A percentile compares a stretch with the other conserved stretches of the same genome.
Conservation (phyloP, 1,139 yeast species). For the Kodamaea suecica region DNA sequence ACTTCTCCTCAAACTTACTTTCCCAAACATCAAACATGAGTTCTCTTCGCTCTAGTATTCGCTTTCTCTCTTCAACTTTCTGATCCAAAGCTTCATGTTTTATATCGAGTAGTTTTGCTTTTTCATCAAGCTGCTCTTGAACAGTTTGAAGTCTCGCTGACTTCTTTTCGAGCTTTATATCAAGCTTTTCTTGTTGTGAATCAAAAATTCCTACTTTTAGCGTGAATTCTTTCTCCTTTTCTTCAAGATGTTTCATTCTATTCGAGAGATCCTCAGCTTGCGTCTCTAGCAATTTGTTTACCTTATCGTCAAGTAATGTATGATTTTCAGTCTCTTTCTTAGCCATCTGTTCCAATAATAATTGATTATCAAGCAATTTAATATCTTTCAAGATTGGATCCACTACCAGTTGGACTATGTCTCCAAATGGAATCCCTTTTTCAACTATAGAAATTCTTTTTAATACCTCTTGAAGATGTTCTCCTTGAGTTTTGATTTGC, state of each 20-base stretch:
- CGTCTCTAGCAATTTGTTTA: too few relatives aligned
- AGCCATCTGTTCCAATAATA: too few relatives aligned
- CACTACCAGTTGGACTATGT: too few relatives aligned
- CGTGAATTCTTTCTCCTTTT: background rate
- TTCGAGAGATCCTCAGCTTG: too few relatives aligned
- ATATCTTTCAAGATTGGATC: too few relatives aligned
- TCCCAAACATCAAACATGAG: background rate
- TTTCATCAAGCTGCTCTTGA: background rate
- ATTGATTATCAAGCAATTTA: too few relatives aligned
- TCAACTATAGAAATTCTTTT: too few relatives aligned
- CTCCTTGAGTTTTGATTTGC: too few relatives aligned
- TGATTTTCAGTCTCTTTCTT: too few relatives aligned
- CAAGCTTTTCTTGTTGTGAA: background rate
- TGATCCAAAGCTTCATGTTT: background rate
- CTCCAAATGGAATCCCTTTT: too few relatives aligned
- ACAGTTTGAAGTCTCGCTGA: background rate
- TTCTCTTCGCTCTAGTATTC: background rate
- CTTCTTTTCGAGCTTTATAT: conserved; percentile 3
- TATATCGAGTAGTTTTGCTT: background rate
- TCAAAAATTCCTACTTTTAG: background rate
- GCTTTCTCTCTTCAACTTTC: background rate
- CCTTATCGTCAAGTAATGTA: too few relatives aligned
- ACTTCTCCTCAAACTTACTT: background rate
- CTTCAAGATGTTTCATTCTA: background rate
- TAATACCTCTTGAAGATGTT: too few relatives aligned